Evolutionary conservation across 108 stramenopile species (phyloP), one percentile per base, ranked within the genome.

Genomic region (Mediolabrus comicus): DNA sequence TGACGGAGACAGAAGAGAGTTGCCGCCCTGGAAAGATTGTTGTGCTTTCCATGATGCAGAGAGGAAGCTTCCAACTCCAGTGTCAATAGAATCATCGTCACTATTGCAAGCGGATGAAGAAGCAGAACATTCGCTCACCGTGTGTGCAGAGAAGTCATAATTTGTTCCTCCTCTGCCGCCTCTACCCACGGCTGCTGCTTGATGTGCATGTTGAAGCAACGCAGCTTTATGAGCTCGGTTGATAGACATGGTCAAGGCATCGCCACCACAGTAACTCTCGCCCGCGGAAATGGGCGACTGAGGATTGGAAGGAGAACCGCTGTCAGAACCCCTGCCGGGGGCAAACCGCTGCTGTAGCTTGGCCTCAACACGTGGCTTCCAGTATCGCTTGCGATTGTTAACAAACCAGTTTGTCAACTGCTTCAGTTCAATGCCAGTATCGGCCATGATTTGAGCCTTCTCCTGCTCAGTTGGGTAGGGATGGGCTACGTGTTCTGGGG

Each of bases 381-480:
- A 95, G 69, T 69, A 93, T 41, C 95, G 28, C 73, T 95, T 95
- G 51, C 95, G 86, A 57, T 95, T 95, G 75, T 95, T 95, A n/a
- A 92, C 91, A 72, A 95, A 92, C 95, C 95, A 95, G 72, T 95
- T 95, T 9, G 95, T 92, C 10, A 95, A 84, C 34, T 92, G 95
- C 84, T 95, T 95, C 26, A 95, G 72, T 66, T 91, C 90, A 61
- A 95, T 95, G 22, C 92, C 90, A 6, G 95, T 95, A 25, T 90
- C 92, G 43, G 75, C 71, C 88, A 92, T 92, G 49, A 95, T 95
- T 53, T 84, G 53, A 11, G 79, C 86, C 90, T 95, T 95, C 70
- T 95, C 95, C 66, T 87, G 88, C 59, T 95, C 95, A n/a, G 95
- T 95, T 16, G 95, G 95, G 73, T 95, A 95, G 12, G 95, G 95